Evolutionary conservation across 2,329 filamentous ascomycete genomes (phyloP), one percentile per base, ranked within the genome.

Genomic region (Coniosporium tulheliwenetii): DNA sequence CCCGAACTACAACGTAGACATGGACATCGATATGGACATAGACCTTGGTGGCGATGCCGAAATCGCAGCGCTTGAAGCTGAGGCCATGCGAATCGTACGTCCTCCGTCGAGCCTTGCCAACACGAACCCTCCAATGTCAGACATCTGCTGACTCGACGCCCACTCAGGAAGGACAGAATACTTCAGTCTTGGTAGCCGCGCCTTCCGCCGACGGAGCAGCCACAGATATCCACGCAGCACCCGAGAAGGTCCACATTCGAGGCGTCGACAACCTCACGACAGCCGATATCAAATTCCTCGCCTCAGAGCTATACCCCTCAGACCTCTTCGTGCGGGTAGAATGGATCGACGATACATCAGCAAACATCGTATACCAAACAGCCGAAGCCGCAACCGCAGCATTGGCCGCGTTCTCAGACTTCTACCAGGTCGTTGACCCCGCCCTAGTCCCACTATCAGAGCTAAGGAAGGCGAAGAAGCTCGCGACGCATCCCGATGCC

Each of bases 261-360:
- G 89, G 89, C 14, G 71, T 96, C 3, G 81, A 93, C 53, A 76
- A 80, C 36, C 67, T 96, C 55, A 84, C 81, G 30, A 86, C 86
- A 26, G 71, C 77, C 41, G 77, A 94, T 47, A 80, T 96, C 50
- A 79, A 81, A 50, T 67, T 72, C 44, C 95, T 86, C 51, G 75
- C 85, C 8, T 62, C 67, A 38, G 71, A 83, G 46, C 74, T 91
- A 57, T 85, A 73, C 52, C 63, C 69, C 31, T 57, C 60, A 10
- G 66, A 70, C 41, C 54, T 64, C 40, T 66, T 78, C 42, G 65
- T 73, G 42, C 71, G 74, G 45, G 69, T 95, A 47, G 86, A 96
- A 63, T 98, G 91, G 91, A 85, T 98, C 48, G 85, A 96, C 57
- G 91, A 98, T 59, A 79, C 76, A 5, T 89, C 85, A 0, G 85